A percentile compares a stretch with the other conserved stretches of the same genome.
phyloP scores from a whole-genome alignment of 1,139 yeast genomes.

The Geotrichum reessii region DNA sequence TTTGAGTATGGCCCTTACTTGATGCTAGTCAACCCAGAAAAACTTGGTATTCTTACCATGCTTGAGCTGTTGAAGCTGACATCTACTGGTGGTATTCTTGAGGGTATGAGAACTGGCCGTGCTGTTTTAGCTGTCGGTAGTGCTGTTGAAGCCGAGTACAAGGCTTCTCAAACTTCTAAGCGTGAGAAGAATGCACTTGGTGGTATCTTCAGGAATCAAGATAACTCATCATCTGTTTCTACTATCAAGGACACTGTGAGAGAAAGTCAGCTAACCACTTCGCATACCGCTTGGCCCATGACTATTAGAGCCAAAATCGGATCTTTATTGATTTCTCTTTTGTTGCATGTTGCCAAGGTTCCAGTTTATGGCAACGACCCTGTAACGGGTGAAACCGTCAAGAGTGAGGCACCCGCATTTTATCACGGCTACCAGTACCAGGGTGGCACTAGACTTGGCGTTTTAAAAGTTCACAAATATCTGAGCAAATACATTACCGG shows the following conservation, averaged over 20 bases:
- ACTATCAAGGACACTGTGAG: slow-evolving; percentile 23
- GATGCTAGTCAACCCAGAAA: slow-evolving; percentile 64
- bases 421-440: slow-evolving; percentile 80
- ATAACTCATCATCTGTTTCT: slow-evolving; percentile 15
- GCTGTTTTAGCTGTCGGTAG: slow-evolving; percentile 78
- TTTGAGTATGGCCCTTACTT: slow-evolving; percentile 75
- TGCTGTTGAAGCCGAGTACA: slow-evolving; percentile 79
- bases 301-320: slow-evolving; percentile 75
- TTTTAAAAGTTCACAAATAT: slow-evolving; percentile 67
- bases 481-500: slow-evolving; percentile 63
- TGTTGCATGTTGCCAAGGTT: slow-evolving; percentile 78
- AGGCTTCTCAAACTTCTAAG: slow-evolving; percentile 48
- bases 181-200: slow-evolving; percentile 48
- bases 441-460: slow-evolving; percentile 75
- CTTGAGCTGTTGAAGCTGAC: slow-evolving; percentile 71
- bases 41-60: slow-evolving; percentile 77
- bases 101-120: slow-evolving; percentile 81
- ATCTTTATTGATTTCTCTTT: slow-evolving; percentile 64
- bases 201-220: slow-evolving; percentile 19
- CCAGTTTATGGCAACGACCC: slow-evolving; percentile 77
- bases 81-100: slow-evolving; percentile 70
- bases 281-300: slow-evolving; percentile 54
- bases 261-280: slow-evolving; percentile 30
- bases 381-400: slow-evolving; percentile 56
- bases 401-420: slow-evolving; percentile 83